Base-by-base conservation (phyloP, 169 alveolate genomes). In the Neospora caninum region DNA sequence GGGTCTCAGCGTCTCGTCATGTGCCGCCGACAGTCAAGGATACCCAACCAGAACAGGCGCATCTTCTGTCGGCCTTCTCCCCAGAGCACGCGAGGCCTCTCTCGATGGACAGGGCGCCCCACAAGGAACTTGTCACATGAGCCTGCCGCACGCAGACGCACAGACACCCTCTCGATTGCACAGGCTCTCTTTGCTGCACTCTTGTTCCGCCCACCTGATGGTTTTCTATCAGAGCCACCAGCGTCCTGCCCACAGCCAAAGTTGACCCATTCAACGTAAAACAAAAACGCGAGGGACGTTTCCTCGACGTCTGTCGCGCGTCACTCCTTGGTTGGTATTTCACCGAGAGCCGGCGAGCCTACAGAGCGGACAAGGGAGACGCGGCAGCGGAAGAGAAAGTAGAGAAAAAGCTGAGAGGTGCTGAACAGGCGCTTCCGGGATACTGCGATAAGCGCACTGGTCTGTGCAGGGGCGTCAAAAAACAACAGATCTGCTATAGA, bases 171-270 rank as follows among this genome's bases (percentile, higher is more conserved):
- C 58, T 49, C 4, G 58, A 49, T 13, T 49, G 58, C 58, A 64
- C 4, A 22, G 73, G 20, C 34, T 4, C 20, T 64, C 73, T 7
- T 64, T 7, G 31, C 4, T 64, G 73, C 73, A 0, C n/a, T 27
- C 73, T 16, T 64, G 31, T 64, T 27, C 73, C 73, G 73, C 34
- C 73, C n/a, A 88, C 92, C 22, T 88, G 80, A 80, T 88, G 92
- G 39, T 58, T 88, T 64, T 88, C 92, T n/a, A 88, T 31, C 41
- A 88, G 64, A n/a, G 92, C 92, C 7, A 67, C 92, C 10, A 88
- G 83, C 49, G 83, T 54, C 36, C 92, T 53, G n/a, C 92, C 92
- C 2, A 88, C 92, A 38, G 92, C 92, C 53, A 88, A 58, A 10
- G 92, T 80, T 0, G 92, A 54, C 27, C 67, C 92, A 58, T 88